Base-by-base conservation (phyloP, 2,329 filamentous ascomycete species). In the Dissoconium aciculare region DNA sequence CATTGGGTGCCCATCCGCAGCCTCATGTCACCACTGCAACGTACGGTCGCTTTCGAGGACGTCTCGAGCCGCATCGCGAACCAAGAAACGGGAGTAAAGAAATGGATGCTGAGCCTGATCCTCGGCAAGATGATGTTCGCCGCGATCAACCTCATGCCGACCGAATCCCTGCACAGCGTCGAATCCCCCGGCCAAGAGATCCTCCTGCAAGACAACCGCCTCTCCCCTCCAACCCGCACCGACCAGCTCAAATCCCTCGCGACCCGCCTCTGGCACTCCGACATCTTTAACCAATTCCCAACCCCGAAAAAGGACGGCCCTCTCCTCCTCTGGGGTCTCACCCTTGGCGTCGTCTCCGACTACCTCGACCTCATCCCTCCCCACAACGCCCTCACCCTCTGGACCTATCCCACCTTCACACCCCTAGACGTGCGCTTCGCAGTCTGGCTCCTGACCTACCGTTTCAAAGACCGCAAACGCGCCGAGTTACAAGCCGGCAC, bases 381-480 rank as follows among this genome's bases (percentile, higher is more conserved):
- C 2, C 59, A 69, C 39, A 70, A 67, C 31, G 66, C 71, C 2
- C 62, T 78, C 3, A 56, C 67, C 17, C 50, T 77, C 15, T 79
- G 74, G 73, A 66, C 65, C 16, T 78, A 77, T 44, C 75, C 75
- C 0, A 78, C 71, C 1, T 78, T 79, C 46, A 76, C 73, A 0
- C 62, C 67, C 2, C 62, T 61, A 34, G 75, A 79, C 43, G 59
- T 78, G 3, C 59, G 67, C 4, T 55, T 71, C 17, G 56, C 71
- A 8, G 63, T 78, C 32, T 73, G 65, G 57, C 46, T 72, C 6
- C 52, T 77, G 45, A 76, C 72, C 0, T 66, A 67, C 38, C 54
- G 56, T 5, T 66, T 78, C 44, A 66, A 68, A 34, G 58, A 61
- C 37, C 57, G 57, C 33, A 72, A 72, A 33, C 46, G 50, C 9